A percentile compares a stretch with the other conserved stretches of the same genome.
These are phyloP conservation scores for Didymellaceae sp. DNA, from an alignment of 2,329 filamentous ascomycete species.

Conservation along the genomic window DNA sequence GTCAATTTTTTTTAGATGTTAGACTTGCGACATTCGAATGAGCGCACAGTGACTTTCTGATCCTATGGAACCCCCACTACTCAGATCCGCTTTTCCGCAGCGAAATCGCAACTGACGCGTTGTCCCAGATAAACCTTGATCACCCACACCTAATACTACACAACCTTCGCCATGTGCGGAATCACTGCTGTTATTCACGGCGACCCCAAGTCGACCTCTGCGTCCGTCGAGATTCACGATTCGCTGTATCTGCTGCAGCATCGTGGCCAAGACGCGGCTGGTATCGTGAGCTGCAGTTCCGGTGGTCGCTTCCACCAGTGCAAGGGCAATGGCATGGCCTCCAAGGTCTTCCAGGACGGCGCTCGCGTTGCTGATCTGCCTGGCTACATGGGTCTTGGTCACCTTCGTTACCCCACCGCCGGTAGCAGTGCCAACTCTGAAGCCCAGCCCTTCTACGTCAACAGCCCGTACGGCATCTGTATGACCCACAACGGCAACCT, in stretches of 20 bases:
- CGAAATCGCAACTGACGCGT: slow-evolving; percentile 31
- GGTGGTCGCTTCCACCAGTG: slow-evolving; percentile 85
- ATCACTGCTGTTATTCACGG: slow-evolving; percentile 59
- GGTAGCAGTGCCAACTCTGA: slow-evolving; percentile 84
- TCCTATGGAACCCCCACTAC: slow-evolving; percentile 23
- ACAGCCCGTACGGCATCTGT: slow-evolving; percentile 80
- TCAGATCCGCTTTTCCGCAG: slow-evolving; percentile 21
- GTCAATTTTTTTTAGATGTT: slow-evolving; percentile 49
- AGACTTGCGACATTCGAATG: slow-evolving; percentile 49
- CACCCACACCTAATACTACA: slow-evolving; percentile 6
- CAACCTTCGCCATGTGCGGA: slow-evolving; percentile 54
- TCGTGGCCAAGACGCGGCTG: slow-evolving; percentile 86
- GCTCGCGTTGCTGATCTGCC: slow-evolving; percentile 75
- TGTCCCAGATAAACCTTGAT: slow-evolving; percentile 19
- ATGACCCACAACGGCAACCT: slow-evolving; percentile 89
- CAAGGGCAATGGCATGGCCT: slow-evolving; percentile 89
- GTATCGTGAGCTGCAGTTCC: slow-evolving; percentile 76
- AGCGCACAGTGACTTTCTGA: slow-evolving; percentile 49
- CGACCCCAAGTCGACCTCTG: slow-evolving; percentile 48
- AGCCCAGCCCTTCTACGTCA: slow-evolving; percentile 92
- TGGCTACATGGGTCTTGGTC: slow-evolving; percentile 85
- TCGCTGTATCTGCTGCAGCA: slow-evolving; percentile 54
- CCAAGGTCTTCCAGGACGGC: slow-evolving; percentile 84
- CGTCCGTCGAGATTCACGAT: slow-evolving; percentile 55
- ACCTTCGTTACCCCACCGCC: slow-evolving; percentile 88